Conservation (phyloP, 2,329 filamentous ascomycete genomes). For the Trichoderma oligosporum region DNA sequence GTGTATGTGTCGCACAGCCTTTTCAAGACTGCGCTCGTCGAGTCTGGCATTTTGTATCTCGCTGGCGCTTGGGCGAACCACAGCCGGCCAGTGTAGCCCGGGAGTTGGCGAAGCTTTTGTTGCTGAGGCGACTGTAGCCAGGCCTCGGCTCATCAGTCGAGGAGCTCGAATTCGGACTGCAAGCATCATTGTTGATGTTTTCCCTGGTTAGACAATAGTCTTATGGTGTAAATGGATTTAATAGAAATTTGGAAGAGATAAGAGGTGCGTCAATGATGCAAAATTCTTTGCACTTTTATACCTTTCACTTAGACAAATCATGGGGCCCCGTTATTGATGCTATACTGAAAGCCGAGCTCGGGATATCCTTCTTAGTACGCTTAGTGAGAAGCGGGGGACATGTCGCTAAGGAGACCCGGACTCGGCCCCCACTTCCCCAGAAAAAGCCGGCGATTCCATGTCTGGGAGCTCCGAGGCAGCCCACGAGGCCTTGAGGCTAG, state of each 20-base stretch:
- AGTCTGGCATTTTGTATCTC: slow-evolving; percentile 42
- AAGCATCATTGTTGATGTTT: not conserved
- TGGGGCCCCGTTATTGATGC: not conserved
- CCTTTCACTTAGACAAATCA: not conserved
- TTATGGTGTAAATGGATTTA: not conserved
- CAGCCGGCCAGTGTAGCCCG: slow-evolving; percentile 1
- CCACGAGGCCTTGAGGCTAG: slow-evolving; percentile 31
- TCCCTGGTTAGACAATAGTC: not conserved
- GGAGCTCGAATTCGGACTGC: slow-evolving; percentile 11
- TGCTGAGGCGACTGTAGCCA: slow-evolving; percentile 7
- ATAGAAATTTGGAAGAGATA: not conserved
- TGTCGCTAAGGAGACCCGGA: slow-evolving; percentile 15
- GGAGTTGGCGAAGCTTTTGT: not conserved
- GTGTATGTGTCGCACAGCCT: slow-evolving; percentile 49
- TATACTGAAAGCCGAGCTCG: slow-evolving; percentile 31
- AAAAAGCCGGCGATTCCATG: not conserved
- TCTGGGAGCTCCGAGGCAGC: not conserved
- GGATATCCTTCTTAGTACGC: slow-evolving; percentile 23
- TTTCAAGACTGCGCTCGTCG: slow-evolving; percentile 49
- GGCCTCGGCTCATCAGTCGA: not conserved
- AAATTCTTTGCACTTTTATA: not conserved
- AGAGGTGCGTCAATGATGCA: not conserved
- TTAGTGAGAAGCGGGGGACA: slow-evolving; percentile 4
- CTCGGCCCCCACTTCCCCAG: slow-evolving; percentile 11
- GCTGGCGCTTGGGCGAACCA: slow-evolving; percentile 36